Evolutionary conservation across 2,329 filamentous ascomycete species (phyloP).

Genomic region (Whalleya microplaca): DNA sequence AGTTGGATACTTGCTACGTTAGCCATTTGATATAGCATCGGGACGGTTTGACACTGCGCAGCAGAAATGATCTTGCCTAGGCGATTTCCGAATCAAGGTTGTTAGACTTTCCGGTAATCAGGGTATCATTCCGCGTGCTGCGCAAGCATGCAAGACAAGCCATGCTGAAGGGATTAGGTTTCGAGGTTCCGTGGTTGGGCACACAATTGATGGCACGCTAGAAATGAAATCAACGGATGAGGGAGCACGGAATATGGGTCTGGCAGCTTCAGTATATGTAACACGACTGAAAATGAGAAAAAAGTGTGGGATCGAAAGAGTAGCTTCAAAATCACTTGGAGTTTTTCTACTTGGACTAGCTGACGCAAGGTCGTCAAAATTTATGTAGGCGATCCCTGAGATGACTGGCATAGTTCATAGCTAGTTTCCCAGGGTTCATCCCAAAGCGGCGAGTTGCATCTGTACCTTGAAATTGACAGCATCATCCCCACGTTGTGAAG

Average conservation of each 20-base stretch:
- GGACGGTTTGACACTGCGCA: not conserved
- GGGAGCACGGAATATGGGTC: constrained; percentile 21
- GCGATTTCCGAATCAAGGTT: constrained; percentile 26
- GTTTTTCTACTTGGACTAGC: not conserved
- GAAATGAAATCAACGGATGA: constrained; percentile 14
- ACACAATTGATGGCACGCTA: constrained; percentile 23
- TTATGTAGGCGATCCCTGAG: constrained; percentile 22
- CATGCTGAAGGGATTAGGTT: constrained; percentile 23
- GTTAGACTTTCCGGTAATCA: constrained; percentile 26
- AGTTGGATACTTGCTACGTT: not conserved
- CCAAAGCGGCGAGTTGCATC: constrained; percentile 28
- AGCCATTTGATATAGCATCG: not conserved
- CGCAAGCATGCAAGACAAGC: constrained; percentile 22
- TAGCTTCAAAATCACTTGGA: not conserved
- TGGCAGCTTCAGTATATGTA: constrained; percentile 20
- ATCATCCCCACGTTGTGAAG: constrained; percentile 25
- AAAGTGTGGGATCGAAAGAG: not conserved
- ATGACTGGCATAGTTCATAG: constrained; percentile 28
- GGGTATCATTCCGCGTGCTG: constrained; percentile 23
- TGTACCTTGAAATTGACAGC: constrained; percentile 20
- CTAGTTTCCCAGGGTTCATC: constrained; percentile 26
- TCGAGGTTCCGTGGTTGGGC: constrained; percentile 19
- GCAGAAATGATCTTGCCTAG: constrained; percentile 2
- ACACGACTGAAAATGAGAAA: not conserved
- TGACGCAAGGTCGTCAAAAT: not conserved